These are phyloP conservation scores for Choricystis sp. DNA, from an alignment of 139 green algal genomes.

Conservation along the genomic window DNA sequence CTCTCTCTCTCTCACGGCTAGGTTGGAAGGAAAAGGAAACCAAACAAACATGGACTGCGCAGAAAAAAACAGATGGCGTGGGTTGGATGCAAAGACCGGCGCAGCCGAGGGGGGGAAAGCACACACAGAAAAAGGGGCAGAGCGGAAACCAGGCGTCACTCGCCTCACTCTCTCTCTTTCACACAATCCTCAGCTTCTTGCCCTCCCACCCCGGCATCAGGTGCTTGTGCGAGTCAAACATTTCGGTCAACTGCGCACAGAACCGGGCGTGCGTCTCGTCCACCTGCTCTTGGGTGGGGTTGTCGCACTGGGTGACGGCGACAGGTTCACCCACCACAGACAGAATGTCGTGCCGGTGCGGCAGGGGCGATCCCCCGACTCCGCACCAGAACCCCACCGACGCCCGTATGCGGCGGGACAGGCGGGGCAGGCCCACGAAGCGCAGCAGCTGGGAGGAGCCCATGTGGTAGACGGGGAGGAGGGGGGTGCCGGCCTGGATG, in stretches of 20 bases:
- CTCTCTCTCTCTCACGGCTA: too few species aligned
- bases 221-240: not conserved
- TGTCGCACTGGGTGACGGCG: not conserved
- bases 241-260: not conserved
- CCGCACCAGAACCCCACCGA: not conserved
- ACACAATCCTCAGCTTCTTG: not conserved
- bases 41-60: too few species aligned
- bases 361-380: not conserved
- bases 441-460: not conserved
- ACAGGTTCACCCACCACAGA: not conserved
- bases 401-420: not conserved
- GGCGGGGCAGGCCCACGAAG: not conserved
- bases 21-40: too few species aligned
- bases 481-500: not conserved
- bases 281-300: not conserved
- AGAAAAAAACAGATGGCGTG: too few species aligned
- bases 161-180: too few species aligned
- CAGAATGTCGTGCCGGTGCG: not conserved
- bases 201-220: not conserved
- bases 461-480: not conserved
- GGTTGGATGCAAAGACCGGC: too few species aligned
- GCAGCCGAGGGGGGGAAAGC: too few species aligned
- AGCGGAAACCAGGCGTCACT: too few species aligned
- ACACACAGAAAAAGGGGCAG: too few species aligned
- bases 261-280: not conserved